Conservation (phyloP, 495 filamentous ascomycete genomes). For the Penicillium cosmopolitanum region DNA sequence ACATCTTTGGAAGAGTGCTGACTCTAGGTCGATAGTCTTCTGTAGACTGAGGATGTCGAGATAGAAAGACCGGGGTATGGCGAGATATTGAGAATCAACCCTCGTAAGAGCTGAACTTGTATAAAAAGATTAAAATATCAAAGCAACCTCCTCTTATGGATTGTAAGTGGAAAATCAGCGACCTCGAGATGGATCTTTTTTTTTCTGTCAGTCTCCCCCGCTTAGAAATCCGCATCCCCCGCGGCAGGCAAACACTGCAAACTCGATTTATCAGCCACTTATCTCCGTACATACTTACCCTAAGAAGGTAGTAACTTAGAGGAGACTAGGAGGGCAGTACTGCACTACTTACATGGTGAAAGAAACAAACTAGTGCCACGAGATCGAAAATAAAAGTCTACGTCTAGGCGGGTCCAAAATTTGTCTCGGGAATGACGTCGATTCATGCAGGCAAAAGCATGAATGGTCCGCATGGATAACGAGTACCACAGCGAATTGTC, state of each 20-base stretch:
- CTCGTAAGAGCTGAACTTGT: not conserved
- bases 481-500: too few species aligned
- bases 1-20: slow-evolving; percentile 37
- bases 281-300: not conserved
- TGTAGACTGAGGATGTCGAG: slow-evolving; percentile 1
- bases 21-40: not conserved
- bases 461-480: not conserved
- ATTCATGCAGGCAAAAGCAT: not conserved
- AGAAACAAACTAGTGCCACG: too few species aligned
- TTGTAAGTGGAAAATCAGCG: slow-evolving; percentile 14
- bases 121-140: not conserved
- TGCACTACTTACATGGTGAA: too few species aligned
- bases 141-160: not conserved
- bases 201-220: slow-evolving; percentile 31
- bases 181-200: slow-evolving; percentile 26
- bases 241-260: slow-evolving; percentile 42
- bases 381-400: too few species aligned
- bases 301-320: too few species aligned
- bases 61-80: not conserved
- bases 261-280: slow-evolving; percentile 15
- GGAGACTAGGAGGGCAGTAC: too few species aligned
- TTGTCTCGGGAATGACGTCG: too few species aligned
- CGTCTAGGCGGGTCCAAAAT: too few species aligned
- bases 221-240: slow-evolving; percentile 50
- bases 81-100: not conserved